Evolutionary conservation across 192 early-diverging fungal genomes (phyloP).

Genomic region (Globomyces pollinis-pini): DNA sequence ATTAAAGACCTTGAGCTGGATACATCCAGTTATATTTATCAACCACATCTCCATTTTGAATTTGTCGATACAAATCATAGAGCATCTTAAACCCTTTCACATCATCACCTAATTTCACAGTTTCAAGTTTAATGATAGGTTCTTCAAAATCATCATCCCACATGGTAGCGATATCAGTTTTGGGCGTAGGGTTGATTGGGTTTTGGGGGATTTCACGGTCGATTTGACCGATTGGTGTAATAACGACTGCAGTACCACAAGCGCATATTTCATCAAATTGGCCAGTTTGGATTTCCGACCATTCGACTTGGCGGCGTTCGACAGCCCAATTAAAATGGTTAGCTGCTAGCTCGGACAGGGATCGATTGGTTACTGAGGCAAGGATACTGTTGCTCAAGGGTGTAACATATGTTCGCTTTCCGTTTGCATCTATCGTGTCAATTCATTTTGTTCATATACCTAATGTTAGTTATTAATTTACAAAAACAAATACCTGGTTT

Average conservation of each 20-base stretch:
- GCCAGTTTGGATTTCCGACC: slow-evolving; percentile 45
- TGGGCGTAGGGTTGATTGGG: not conserved
- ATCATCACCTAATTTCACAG: slow-evolving; percentile 26
- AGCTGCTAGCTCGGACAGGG: slow-evolving; percentile 50
- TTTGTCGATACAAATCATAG: slow-evolving; percentile 50
- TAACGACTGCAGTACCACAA: slow-evolving; percentile 68
- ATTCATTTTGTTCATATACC: too few relatives aligned
- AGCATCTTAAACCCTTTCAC: slow-evolving; percentile 46
- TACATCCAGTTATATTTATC: slow-evolving; percentile 62
- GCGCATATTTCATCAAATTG: slow-evolving; percentile 62
- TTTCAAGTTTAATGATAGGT: slow-evolving; percentile 33
- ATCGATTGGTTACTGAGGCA: slow-evolving; percentile 61
- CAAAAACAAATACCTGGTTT: too few relatives aligned
- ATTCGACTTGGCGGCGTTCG: slow-evolving; percentile 45
- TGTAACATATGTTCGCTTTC: slow-evolving; percentile 54
- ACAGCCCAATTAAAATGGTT: slow-evolving; percentile 59
- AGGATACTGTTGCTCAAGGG: slow-evolving; percentile 56
- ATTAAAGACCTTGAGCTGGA: slow-evolving; percentile 56
- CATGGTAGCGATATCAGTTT: slow-evolving; percentile 3
- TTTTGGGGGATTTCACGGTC: slow-evolving; percentile 27
- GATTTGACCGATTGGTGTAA: slow-evolving; percentile 64
- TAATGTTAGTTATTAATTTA: too few relatives aligned
- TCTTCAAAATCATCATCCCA: slow-evolving; percentile 32
- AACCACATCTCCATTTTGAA: slow-evolving; percentile 56
- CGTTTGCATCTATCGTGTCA: too few relatives aligned